Evolutionary conservation across 305 asterid species (phyloP).

Genomic region (Plantago coronopus): DNA sequence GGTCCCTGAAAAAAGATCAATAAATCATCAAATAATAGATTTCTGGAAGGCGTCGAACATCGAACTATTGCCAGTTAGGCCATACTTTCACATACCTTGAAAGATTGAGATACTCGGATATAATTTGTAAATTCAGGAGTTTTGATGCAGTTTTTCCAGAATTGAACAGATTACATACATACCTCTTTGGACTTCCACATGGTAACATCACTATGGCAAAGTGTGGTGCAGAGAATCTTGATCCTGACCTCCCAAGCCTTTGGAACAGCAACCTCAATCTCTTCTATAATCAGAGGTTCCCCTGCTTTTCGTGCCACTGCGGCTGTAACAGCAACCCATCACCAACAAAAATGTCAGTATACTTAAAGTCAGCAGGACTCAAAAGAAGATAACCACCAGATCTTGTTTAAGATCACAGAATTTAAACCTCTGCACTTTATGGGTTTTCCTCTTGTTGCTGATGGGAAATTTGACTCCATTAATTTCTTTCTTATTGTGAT

Average conservation of each 20-base stretch:
- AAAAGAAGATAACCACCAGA: background rate
- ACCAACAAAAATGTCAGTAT: background rate
- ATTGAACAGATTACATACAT: background rate
- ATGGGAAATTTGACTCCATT: background rate
- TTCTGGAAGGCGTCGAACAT: too few species aligned
- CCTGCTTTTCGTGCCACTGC: conserved; percentile 11
- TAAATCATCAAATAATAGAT: background rate
- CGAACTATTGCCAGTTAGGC: too few species aligned
- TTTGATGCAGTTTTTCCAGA: too few species aligned
- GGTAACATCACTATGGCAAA: conserved; percentile 30
- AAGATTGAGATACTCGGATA: too few species aligned
- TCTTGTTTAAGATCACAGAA: background rate
- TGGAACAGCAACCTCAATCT: conserved; percentile 11
- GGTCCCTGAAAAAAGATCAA: background rate
- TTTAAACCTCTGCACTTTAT: conserved; percentile 9
- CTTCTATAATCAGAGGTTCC: conserved; percentile 15
- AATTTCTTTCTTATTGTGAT: background rate
- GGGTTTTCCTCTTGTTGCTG: conserved; percentile 4
- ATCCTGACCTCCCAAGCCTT: conserved; percentile 21
- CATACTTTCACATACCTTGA: too few species aligned
- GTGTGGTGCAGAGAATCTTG: conserved; percentile 27
- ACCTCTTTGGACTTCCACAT: conserved; percentile 29
- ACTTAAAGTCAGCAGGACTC: too few species aligned
- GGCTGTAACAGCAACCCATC: conserved; percentile 5
- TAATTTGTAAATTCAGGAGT: too few species aligned